Base-by-base conservation (phyloP, 1,284 basidiomycete genomes). In the Inonotus hispidus region DNA sequence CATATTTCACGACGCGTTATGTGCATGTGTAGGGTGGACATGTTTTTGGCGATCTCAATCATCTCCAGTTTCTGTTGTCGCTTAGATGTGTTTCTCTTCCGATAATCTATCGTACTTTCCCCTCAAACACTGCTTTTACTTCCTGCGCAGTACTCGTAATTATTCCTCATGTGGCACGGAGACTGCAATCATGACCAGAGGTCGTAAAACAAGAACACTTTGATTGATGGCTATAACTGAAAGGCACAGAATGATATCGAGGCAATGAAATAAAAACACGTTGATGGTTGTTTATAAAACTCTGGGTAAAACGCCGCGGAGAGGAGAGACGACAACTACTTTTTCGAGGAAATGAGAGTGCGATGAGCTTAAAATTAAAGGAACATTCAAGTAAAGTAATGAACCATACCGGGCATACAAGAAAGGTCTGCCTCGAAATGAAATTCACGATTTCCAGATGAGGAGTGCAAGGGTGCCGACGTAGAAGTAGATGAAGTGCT, bases 401-500 rank as follows among this genome's bases (percentile, higher is more conserved):
- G 7, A 43, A n/a, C 6, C 59, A 19, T 21, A 61, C 59, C 53
- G 56, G 19, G 41, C 35, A 45, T 61, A 61, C 59, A 61, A 41
- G 39, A 19, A 35, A 10, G n/a, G 7, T 11, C 23, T 49, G 50
- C 38, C 7, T 13, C 10, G 23, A 13, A 5, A 37, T 4, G 41
- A 57, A 23, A 35, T 39, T 77, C 77, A 92, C 77, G 92, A 94
- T 79, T 95, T 95, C 93, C 93, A 96, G 76, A 96, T 88, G 74
- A 96, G 86, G 75, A 96, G 84, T 63, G 93, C 93, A 66, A 94
- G 86, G 39, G 85, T 79, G 60, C 92, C 92, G 71, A 95, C 82
- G 80, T 95, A 95, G 77, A 95, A 95, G 82, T 96, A 97, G 77
- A 97, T 94, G 78, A 97, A 97, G 73, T 96, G 90, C 74, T 94